These are phyloP conservation scores for Orbilia javanica DNA, from an alignment of 2,329 filamentous ascomycete genomes.

Conservation along the genomic window DNA sequence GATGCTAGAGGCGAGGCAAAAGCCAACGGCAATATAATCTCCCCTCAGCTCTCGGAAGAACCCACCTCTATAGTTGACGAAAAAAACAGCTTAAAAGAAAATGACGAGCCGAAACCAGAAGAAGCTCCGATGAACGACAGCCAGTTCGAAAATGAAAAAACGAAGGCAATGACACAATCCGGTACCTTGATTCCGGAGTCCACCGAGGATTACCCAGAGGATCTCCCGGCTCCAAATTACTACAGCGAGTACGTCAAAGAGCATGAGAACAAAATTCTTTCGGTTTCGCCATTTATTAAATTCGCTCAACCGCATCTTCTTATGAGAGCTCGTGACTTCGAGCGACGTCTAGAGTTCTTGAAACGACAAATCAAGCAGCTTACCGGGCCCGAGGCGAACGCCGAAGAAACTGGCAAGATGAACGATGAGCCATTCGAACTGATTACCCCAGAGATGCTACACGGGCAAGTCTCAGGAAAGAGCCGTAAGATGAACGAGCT, in stretches of 20 bases:
- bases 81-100: slow-evolving; percentile 34
- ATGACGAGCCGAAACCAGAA: slow-evolving; percentile 28
- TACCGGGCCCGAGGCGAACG: slow-evolving; percentile 66
- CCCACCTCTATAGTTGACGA: slow-evolving; percentile 38
- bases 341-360: slow-evolving; percentile 83
- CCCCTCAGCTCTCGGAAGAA: slow-evolving; percentile 45
- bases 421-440: slow-evolving; percentile 77
- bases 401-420: slow-evolving; percentile 68
- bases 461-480: slow-evolving; percentile 76
- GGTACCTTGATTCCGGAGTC: slow-evolving; percentile 62
- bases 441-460: slow-evolving; percentile 95
- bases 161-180: slow-evolving; percentile 27
- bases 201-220: slow-evolving; percentile 75
- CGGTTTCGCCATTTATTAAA: slow-evolving; percentile 94
- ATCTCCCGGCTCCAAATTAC: slow-evolving; percentile 87
- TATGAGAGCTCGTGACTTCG: slow-evolving; percentile 90
- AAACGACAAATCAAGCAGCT: slow-evolving; percentile 69
- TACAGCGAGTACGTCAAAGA: slow-evolving; percentile 96
- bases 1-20: slow-evolving; percentile 21
- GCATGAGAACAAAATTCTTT: slow-evolving; percentile 91
- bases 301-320: slow-evolving; percentile 94
- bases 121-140: slow-evolving; percentile 16
- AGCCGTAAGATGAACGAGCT: slow-evolving; percentile 92
- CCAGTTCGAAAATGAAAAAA: slow-evolving; percentile 20
- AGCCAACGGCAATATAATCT: slow-evolving; percentile 56